phyloP scores from a whole-genome alignment of 345 rosid species.

The Dimocarpus longan region DNA sequence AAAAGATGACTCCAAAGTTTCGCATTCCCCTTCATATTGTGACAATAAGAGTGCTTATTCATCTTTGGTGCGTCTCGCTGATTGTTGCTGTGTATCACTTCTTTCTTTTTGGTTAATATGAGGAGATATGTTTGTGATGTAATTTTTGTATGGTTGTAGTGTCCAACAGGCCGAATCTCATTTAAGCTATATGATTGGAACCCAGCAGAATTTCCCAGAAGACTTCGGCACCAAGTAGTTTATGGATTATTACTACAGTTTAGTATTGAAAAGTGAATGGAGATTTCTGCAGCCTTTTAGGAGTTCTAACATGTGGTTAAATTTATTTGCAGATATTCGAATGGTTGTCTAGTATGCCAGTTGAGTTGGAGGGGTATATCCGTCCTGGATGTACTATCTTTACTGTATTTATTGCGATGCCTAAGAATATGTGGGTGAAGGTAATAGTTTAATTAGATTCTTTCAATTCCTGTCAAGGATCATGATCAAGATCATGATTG shows the following conservation, averaged over 20 bases:
- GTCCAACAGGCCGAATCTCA: conserved; percentile 97
- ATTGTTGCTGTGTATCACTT: conserved; percentile 14
- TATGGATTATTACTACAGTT: conserved; percentile 61
- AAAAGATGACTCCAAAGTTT: conserved; percentile 56
- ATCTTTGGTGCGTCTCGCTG: conserved; percentile 62
- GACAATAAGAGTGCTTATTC: conserved; percentile 75
- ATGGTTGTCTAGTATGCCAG: conserved; percentile 97
- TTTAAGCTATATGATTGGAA: conserved; percentile 99
- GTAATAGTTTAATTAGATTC: conserved; percentile 36
- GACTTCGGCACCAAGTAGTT: conserved; percentile 98
- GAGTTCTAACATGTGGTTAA: conserved; percentile 34
- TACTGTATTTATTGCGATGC: conserved; percentile 88
- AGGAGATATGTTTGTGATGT: background rate
- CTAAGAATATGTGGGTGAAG: conserved; percentile 84
- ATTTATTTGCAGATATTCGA: conserved; percentile 72
- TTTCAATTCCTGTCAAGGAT: background rate
- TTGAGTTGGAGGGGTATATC: conserved; percentile 93
- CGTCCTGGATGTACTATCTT: conserved; percentile 98
- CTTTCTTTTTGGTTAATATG: background rate
- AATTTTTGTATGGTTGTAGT: conserved; percentile 50
- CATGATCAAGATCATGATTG: background rate
- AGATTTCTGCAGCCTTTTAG: conserved; percentile 11
- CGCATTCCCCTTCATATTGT: conserved; percentile 57
- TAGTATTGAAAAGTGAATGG: conserved; percentile 48
- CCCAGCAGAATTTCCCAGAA: conserved; percentile 98